These are phyloP conservation scores for Tricholoma sp. DNA, from an alignment of 768 basidiomycete genomes.

Conservation along the genomic window DNA sequence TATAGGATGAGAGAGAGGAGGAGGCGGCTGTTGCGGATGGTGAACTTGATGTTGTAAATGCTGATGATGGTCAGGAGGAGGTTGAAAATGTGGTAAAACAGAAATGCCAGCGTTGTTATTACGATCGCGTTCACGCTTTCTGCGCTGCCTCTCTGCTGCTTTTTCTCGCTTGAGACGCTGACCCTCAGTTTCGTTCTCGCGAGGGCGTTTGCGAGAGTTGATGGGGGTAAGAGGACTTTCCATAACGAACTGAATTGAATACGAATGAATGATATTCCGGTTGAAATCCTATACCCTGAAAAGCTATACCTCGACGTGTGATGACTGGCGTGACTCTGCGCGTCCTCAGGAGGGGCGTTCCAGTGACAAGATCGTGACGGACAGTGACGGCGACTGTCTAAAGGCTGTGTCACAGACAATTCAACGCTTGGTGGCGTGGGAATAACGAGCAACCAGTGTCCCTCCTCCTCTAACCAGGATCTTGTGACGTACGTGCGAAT, in stretches of 20 bases:
- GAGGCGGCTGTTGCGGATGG: slow-evolving; percentile 6
- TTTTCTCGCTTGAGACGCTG: slow-evolving; percentile 80
- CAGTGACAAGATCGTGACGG: slow-evolving; percentile 47
- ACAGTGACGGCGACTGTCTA: slow-evolving; percentile 37
- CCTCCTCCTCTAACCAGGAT: no score
- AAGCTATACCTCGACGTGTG: slow-evolving; percentile 13
- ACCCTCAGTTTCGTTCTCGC: slow-evolving; percentile 69
- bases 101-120: slow-evolving; percentile 32
- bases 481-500: no score
- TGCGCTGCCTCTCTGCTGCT: slow-evolving; percentile 78
- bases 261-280: neutral
- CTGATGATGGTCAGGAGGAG: slow-evolving; percentile 22
- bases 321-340: slow-evolving; percentile 40
- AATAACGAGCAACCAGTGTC: neutral
- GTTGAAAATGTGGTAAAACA: slow-evolving; percentile 35
- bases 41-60: slow-evolving; percentile 27
- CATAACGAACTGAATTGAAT: neutral
- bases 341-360: slow-evolving; percentile 27
- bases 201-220: slow-evolving; percentile 47
- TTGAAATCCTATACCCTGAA: no score
- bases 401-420: slow-evolving; percentile 31
- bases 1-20: slow-evolving; percentile 12
- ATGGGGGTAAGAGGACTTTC: slow-evolving; percentile 18
- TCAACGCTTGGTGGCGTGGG: slow-evolving; percentile 10
- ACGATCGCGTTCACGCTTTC: slow-evolving; percentile 73